Conservation (phyloP, 176 grass and related monocot species). For the Paspalum notatum region DNA sequence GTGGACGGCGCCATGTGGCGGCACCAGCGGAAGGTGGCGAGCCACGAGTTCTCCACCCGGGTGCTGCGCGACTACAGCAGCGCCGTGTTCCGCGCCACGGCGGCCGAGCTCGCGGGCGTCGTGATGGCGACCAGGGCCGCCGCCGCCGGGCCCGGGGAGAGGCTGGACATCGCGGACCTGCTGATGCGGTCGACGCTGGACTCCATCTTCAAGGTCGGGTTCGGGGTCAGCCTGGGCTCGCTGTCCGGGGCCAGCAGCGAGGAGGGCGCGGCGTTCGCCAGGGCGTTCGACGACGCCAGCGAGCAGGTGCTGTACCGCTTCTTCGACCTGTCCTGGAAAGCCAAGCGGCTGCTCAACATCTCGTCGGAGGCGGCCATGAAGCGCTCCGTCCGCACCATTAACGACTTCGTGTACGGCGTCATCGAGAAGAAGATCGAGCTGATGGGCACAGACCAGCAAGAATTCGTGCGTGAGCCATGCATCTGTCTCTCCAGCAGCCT, state of each 20-base stretch:
- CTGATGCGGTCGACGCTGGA: constrained; percentile 76
- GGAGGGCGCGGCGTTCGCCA: constrained; percentile 47
- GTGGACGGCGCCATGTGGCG: constrained; percentile 79
- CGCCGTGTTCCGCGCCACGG: constrained; percentile 61
- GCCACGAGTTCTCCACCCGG: constrained; percentile 71
- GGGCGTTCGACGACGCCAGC: constrained; percentile 78
- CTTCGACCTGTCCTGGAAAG: constrained; percentile 69
- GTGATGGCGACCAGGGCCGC: constrained; percentile 20
- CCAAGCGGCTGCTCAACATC: constrained; percentile 58
- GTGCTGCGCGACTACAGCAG: constrained; percentile 72
- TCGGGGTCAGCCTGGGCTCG: constrained; percentile 53
- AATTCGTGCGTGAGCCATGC: constrained; percentile 46
- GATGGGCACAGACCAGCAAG: constrained; percentile 41
- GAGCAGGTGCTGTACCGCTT: constrained; percentile 55
- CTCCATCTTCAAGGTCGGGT: constrained; percentile 75
- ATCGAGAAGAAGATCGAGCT: constrained; percentile 53
- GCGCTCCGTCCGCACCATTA: constrained; percentile 51
- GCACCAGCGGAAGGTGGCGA: constrained; percentile 82
- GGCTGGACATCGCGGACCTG: constrained; percentile 62
- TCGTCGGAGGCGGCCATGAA: constrained; percentile 77
- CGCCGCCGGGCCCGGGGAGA: background rate
- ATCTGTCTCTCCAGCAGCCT: background rate
- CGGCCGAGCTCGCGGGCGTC: constrained; percentile 47
- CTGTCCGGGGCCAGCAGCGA: constrained; percentile 41
- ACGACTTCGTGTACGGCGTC: constrained; percentile 62